A percentile compares a stretch with the other conserved stretches of the same genome.
These are phyloP conservation scores for Cucurbita ficifolia DNA, from an alignment of 306 rosid species.

Conservation along the genomic window DNA sequence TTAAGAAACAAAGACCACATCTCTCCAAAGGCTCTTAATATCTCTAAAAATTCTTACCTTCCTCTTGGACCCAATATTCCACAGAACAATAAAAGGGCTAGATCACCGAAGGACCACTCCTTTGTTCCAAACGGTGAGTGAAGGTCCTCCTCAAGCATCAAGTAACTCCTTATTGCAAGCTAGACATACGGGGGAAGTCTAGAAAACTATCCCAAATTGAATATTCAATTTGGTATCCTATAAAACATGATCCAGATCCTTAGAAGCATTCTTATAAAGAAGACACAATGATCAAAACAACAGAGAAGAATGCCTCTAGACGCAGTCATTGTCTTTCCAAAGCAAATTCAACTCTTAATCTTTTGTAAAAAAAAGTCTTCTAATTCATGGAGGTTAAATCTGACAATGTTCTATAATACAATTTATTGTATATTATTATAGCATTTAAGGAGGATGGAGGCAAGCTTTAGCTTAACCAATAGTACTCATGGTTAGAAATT, in stretches of 20 bases:
- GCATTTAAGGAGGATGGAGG: not conserved
- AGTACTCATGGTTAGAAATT: not conserved
- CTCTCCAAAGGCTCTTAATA: not conserved
- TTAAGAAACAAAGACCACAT: not conserved
- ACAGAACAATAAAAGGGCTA: not conserved
- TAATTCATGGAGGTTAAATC: not conserved
- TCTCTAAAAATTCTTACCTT: not conserved
- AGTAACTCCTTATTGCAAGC: not conserved
- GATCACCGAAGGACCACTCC: not conserved
- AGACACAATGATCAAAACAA: not conserved
- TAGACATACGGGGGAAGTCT: not conserved
- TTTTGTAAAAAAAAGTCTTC: not conserved
- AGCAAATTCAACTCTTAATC: not conserved
- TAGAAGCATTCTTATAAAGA: not conserved
- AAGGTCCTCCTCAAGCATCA: not conserved
- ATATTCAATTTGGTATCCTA: too few relatives aligned
- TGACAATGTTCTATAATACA: not conserved
- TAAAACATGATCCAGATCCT: not conserved
- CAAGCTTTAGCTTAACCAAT: not conserved
- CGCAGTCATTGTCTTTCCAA: not conserved
- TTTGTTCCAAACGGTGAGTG: not conserved
- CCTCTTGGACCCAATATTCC: not conserved
- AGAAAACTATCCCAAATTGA: not conserved
- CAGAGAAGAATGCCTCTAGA: not conserved
- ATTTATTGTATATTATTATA: not conserved